Evolutionary conservation across 768 basidiomycete species (phyloP), one percentile per base, ranked within the genome.

Genomic region (Chalciporus piperatus): DNA sequence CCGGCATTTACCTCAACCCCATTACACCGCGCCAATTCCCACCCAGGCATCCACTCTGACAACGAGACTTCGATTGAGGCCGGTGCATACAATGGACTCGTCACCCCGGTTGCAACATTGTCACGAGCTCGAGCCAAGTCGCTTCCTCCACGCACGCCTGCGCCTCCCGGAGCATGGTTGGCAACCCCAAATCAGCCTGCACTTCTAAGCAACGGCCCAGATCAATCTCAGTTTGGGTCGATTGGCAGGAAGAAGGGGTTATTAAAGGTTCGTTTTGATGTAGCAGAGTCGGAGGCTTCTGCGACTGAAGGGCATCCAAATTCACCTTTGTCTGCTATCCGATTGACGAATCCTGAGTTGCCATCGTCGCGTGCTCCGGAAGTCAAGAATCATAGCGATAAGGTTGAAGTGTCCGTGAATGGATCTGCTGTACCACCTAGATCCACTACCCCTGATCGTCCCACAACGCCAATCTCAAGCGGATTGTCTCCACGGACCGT

Each of bases 201-300:
- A 2, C 48, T 57, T 14, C 52, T 61, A 22, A 49, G 17, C 39
- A 60, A 50, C 32, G 57, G 52, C 16, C 37, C 14, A 4, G 61
- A 62, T 39, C 69, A 67, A 41, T 67, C 67, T 23, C 69, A 61
- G 42, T 70, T 56, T 48, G 69, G 67, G 22, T 70, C 74, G 4
- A 47, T 69, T 17, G 72, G 65, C 46, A 65, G 59, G 54, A 68
- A 76, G 58, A 87, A 82, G 64, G 82, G 80, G 53, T 71, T 83
- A 22, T 65, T 84, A 54, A 87, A 86, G 64, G 89, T 92, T 48
- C 82, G 89, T 38, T 91, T 91, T 58, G 82, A 89, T 56, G 72
- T 76, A 23, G 68, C 57, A 37, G 63, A 72, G 58, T 58, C 69
- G 64, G 65, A 70, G 45, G 48, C 64, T 32, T 71, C 70, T 47